Evolutionary conservation across 106 monocot species (phyloP).

Genomic region (Narthecium ossifragum): DNA sequence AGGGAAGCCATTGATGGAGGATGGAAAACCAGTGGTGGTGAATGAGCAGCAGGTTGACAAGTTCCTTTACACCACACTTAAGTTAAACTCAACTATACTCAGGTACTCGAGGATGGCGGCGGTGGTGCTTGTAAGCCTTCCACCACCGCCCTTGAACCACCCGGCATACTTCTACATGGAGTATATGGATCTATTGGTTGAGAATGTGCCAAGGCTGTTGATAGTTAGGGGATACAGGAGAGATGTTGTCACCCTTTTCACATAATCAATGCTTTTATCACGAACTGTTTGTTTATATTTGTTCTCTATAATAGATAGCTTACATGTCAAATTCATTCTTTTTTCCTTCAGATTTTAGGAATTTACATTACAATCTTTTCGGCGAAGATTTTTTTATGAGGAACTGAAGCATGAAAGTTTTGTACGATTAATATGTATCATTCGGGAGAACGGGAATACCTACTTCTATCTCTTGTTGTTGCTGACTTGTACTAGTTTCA

Average conservation of each 20-base stretch:
- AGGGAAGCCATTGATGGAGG: slow-evolving; percentile 64
- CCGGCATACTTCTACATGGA: slow-evolving; percentile 96
- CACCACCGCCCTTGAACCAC: slow-evolving; percentile 78
- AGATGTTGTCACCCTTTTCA: slow-evolving; percentile 97
- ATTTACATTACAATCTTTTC: no score
- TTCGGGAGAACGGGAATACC: no score
- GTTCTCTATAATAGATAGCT: neutral
- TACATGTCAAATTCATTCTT: slow-evolving; percentile 4
- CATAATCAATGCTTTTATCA: slow-evolving; percentile 19
- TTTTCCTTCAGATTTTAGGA: no score
- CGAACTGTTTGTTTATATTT: neutral
- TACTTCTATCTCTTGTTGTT: no score
- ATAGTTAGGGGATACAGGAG: slow-evolving; percentile 90
- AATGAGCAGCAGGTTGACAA: slow-evolving; percentile 90
- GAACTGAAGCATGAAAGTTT: no score
- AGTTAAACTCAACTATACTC: slow-evolving; percentile 83
- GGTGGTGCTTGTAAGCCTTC: slow-evolving; percentile 91
- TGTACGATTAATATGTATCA: no score
- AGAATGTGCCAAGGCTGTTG: slow-evolving; percentile 85
- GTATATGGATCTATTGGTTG: slow-evolving; percentile 95
- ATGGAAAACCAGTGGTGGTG: slow-evolving; percentile 61
- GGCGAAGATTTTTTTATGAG: no score
- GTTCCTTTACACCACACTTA: slow-evolving; percentile 88
- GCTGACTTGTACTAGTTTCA: no score
- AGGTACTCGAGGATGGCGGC: slow-evolving; percentile 92